phyloP scores from a whole-genome alignment of 1,284 basidiomycete species.

The Apiotrichum veenhuisii region DNA sequence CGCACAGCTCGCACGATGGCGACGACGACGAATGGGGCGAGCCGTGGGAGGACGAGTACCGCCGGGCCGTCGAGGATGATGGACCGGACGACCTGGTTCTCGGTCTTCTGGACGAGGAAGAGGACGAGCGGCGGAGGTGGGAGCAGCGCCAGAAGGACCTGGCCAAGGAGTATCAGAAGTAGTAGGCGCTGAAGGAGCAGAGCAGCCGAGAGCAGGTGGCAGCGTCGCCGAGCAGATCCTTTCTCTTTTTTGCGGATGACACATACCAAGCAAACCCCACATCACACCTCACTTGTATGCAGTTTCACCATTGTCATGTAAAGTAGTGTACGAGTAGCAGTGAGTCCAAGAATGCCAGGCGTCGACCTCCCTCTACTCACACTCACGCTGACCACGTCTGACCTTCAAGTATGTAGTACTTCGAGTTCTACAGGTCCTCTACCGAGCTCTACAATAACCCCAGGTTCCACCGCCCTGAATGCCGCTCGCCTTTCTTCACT shows the following conservation, averaged over 20 bases:
- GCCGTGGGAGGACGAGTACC: slow-evolving; percentile 47
- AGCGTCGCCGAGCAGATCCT: no score
- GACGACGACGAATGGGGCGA: slow-evolving; percentile 33
- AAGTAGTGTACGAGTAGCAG: no score
- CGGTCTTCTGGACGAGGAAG: slow-evolving; percentile 48
- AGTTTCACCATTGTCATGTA: not conserved
- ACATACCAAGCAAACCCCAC: not conserved
- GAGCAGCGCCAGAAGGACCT: slow-evolving; percentile 20
- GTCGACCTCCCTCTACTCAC: no score
- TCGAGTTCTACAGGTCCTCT: no score
- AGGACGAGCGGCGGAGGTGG: slow-evolving; percentile 42
- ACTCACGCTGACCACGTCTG: no score
- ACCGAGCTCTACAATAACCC: no score
- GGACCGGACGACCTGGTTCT: slow-evolving; percentile 47
- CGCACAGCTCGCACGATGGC: slow-evolving; percentile 21
- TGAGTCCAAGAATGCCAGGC: no score
- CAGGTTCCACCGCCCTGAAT: no score
- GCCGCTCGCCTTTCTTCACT: no score
- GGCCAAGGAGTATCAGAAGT: slow-evolving; percentile 4
- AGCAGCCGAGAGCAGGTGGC: not conserved
- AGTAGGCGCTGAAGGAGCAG: not conserved
- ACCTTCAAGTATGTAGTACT: no score
- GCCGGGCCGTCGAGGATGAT: slow-evolving; percentile 45
- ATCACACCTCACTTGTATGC: not conserved
- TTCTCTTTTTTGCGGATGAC: not conserved